Evolutionary conservation across 2,329 filamentous ascomycete genomes (phyloP).

Genomic region (Ophiostoma sp.): DNA sequence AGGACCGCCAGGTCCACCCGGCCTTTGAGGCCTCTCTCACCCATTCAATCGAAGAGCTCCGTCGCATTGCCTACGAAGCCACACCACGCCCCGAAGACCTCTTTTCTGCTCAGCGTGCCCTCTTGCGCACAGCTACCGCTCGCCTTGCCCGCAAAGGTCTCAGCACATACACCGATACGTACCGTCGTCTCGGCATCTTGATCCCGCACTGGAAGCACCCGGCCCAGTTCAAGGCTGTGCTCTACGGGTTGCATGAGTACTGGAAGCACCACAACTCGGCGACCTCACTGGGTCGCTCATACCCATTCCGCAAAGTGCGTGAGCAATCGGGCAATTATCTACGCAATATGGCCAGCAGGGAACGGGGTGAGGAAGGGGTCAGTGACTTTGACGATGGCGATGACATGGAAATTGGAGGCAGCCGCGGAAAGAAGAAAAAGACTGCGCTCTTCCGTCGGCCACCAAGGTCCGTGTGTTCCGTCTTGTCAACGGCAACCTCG

Average conservation of each 20-base stretch:
- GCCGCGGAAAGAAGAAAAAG: too few species aligned
- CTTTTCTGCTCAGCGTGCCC: conserved; percentile 14
- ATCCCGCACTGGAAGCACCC: conserved; percentile 22
- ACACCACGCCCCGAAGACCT: neutral
- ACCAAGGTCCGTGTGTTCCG: conserved; percentile 26
- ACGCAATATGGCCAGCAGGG: neutral
- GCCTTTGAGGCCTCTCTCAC: conserved; percentile 20
- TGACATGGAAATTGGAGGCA: neutral
- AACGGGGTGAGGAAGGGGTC: neutral
- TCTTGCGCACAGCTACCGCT: conserved; percentile 19
- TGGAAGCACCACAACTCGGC: conserved; percentile 23
- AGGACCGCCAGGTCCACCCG: neutral
- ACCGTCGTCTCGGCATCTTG: conserved; percentile 27
- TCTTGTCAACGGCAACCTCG: conserved; percentile 29
- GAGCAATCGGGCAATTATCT: conserved; percentile 21
- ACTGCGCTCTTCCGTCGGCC: conserved; percentile 20
- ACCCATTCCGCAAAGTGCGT: conserved; percentile 20
- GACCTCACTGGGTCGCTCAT: conserved; percentile 11
- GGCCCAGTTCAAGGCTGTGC: conserved; percentile 16
- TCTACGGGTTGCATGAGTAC: conserved; percentile 22
- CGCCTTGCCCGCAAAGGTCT: conserved; percentile 24
- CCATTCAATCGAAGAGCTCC: conserved; percentile 5
- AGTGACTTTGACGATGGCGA: neutral
- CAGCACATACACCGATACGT: conserved; percentile 26
- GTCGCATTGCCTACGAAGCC: conserved; percentile 22